Base-by-base conservation (phyloP, 106 monocot species). In the Dioscorea dumetorum region DNA sequence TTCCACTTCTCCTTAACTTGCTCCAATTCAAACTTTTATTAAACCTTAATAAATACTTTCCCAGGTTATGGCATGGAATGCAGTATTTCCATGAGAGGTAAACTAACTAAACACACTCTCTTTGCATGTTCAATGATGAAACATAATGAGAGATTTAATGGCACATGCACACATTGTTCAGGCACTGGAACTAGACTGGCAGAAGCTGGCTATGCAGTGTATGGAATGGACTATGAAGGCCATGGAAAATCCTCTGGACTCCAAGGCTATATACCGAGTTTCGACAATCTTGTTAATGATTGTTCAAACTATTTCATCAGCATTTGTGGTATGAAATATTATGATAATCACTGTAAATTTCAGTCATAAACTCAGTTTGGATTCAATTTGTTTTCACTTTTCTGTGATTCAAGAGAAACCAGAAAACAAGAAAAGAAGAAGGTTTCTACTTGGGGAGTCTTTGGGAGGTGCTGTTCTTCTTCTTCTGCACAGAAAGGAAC, bases 21-120 rank as follows among this genome's bases (percentile, higher is more conserved):
- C 21, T 34, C 2, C 28, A 28, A 28, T 50, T 21, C 33, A 33
- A 24, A 17, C 0, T 11, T 7, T 52, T 31, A 20, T n/a, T 50
- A 16, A 22, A 7, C 7, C 15, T 19, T 23, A 9, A 14, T 48
- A 17, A 12, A 23, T 18, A 13, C 69, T 60, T 6, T 11, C n/a
- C 22, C 22, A 91, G 90, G 86, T 23, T 91, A 91, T 70, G 86
- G 63, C 15, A 60, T 87, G 75, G 90, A 87, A 49, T 91, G 86
- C 75, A 91, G 90, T 83, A 79, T 87, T 13, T 65, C 78, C 19
- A 86, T 91, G 90, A 81, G 56, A 91, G 87, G 90, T 81, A 72
- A 57, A 41, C 41, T n/a, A 41, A 28, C 28, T 28, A 28, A 1
- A 28, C 1, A 28, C 28, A 28, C 28, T 28, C 28, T 28, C 28